Base-by-base conservation (phyloP, 192 early-diverging fungal species). In the Mortierella alpina region DNA sequence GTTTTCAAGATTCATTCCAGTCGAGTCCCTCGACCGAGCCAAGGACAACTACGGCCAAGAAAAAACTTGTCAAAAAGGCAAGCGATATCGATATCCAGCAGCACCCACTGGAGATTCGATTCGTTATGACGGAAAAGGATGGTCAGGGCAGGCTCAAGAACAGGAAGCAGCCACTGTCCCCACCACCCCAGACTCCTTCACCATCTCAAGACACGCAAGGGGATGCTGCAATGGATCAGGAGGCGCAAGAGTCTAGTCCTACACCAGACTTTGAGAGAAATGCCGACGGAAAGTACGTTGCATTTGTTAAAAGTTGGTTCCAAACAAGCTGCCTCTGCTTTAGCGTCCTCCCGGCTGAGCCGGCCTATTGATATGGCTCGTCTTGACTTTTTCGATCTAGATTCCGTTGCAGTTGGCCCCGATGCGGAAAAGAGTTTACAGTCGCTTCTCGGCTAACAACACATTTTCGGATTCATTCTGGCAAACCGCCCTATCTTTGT, bases 341-440 rank as follows among this genome's bases (percentile, higher is more conserved):
- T 9, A 1, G 40, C 57, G 13, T 14, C 17, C 14, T 42, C 20
- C 47, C 45, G 7, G 31, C 31, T 31, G 50, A 15, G 12, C 4
- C 31, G 31, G 31, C 31, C 31, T 31, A 31, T 31, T 31, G 31
- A 31, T 31, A 31, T 31, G 12, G 31, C 40, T 39, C 18, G 52
- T n/a, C 6, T 22, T 39, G 6, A 1, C 12, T 20, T 13, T n/a
- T 62, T 60, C 46, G 41, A 7, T 60, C 59, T 62, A 80, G 77
- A 52, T 80, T 66, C 41, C 77, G 77, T 13, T 80, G 77, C 66
- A 80, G 77, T 49, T 80, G 77, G 77, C 77, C 77, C 20, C 52
- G 77, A 40, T 80, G 77, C 54, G 77, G 77, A 47, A 80, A 80
- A 18, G 77, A 80, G 42, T 80, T 80, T 44, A 80, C 77, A 1